Percentiles rank a stretch among this genome's conserved stretches.
These are phyloP conservation scores for Penicillium sp. DNA, from an alignment of 2,329 filamentous ascomycete species.

Conservation along the genomic window DNA sequence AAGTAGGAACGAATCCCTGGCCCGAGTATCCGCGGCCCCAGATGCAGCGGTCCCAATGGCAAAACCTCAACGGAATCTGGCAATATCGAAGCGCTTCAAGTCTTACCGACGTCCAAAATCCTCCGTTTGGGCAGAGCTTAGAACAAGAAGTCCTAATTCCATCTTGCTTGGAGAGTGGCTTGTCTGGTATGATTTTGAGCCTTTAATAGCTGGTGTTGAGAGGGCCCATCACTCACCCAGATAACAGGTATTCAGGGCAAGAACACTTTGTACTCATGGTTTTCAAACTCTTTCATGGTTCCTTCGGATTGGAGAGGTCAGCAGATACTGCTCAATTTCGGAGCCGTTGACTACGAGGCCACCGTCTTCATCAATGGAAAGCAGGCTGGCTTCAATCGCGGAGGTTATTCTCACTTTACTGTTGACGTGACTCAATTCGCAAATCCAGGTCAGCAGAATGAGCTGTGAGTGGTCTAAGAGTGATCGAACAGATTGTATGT, in stretches of 20 bases:
- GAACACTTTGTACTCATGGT: conserved; percentile 51
- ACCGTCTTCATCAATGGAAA: conserved; percentile 63
- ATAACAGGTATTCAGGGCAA: conserved; percentile 43
- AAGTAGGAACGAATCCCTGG: conserved; percentile 55
- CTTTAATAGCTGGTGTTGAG: not conserved
- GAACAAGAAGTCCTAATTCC: conserved; percentile 54
- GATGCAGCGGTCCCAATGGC: conserved; percentile 52
- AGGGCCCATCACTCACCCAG: not conserved
- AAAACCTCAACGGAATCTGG: conserved; percentile 56
- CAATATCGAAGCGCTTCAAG: conserved; percentile 48
- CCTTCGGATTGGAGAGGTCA: conserved; percentile 49
- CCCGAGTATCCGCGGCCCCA: conserved; percentile 55
- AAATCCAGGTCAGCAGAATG: conserved; percentile 53
- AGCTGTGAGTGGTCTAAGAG: conserved; percentile 50
- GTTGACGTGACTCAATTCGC: conserved; percentile 60
- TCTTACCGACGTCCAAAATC: conserved; percentile 44
- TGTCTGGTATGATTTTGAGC: conserved; percentile 47
- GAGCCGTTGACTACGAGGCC: conserved; percentile 56
- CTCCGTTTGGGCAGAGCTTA: conserved; percentile 51
- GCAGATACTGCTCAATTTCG: conserved; percentile 53
- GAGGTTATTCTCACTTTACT: conserved; percentile 66
- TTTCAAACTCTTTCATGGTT: conserved; percentile 54
- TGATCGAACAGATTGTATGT: not conserved
- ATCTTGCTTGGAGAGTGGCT: conserved; percentile 58
- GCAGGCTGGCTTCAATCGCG: conserved; percentile 57